Evolutionary conservation across 108 stramenopile genomes (phyloP).

Genomic region (Nannochloropsis salina): DNA sequence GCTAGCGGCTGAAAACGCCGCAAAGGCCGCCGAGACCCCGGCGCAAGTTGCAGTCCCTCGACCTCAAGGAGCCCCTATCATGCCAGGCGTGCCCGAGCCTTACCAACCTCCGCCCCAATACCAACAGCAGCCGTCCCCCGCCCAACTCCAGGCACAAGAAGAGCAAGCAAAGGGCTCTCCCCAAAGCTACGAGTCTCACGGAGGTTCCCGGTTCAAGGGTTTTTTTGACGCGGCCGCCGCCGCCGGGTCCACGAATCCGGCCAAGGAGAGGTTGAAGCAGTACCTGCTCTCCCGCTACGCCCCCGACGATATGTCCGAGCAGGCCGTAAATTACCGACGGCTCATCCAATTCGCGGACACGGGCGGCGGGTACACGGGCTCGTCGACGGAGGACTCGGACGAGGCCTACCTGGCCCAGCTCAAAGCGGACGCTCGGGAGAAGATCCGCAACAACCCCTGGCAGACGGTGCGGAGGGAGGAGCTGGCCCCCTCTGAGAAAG

Average conservation of each 20-base stretch:
- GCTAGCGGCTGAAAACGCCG: slow-evolving; percentile 1
- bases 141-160: background rate
- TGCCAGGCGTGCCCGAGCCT: background rate
- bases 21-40: background rate
- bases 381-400: background rate
- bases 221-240: background rate
- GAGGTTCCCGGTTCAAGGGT: background rate
- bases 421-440: background rate
- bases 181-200: slow-evolving; percentile 10
- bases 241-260: background rate
- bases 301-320: background rate
- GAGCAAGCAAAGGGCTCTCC: background rate
- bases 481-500: background rate
- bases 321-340: background rate
- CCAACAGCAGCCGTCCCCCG: background rate
- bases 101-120: background rate
- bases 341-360: slow-evolving; percentile 1
- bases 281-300: slow-evolving; percentile 11
- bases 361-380: background rate
- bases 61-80: background rate
- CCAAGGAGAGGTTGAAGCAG: slow-evolving; percentile 2
- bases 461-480: background rate
- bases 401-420: background rate
- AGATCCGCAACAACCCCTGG: background rate
- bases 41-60: background rate